Evolutionary conservation across 1,284 basidiomycete species (phyloP).

Genomic region (Kwoniella shivajii): DNA sequence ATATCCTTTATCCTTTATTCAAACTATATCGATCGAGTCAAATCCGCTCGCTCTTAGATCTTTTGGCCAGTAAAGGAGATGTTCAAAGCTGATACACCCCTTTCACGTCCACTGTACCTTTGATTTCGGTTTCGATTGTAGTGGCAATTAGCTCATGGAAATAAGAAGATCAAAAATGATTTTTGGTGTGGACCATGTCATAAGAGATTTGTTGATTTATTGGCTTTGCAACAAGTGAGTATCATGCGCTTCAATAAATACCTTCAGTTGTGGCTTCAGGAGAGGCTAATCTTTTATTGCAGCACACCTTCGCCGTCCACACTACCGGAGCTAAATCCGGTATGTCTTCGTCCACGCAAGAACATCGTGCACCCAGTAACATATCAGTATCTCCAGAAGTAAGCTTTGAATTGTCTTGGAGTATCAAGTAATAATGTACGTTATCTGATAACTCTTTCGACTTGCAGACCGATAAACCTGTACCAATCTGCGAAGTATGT

Average conservation of each 20-base stretch:
- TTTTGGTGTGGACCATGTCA: slow-evolving; percentile 1
- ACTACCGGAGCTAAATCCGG: background rate
- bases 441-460: background rate
- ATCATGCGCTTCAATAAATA: too few relatives aligned
- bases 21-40: too few relatives aligned
- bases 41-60: too few relatives aligned
- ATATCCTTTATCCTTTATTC: background rate
- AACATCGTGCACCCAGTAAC: background rate
- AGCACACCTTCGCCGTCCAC: slow-evolving; percentile 1
- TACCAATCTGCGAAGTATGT: slow-evolving; percentile 14
- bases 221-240: slow-evolving; percentile 1
- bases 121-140: too few relatives aligned
- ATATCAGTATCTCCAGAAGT: background rate
- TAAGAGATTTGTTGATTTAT: background rate
- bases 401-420: background rate
- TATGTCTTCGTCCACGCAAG: background rate
- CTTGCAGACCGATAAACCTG: background rate
- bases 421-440: background rate
- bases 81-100: background rate
- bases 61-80: background rate
- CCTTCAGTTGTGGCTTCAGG: too few relatives aligned
- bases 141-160: too few relatives aligned
- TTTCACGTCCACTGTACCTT: too few relatives aligned
- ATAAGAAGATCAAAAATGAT: background rate
- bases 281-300: background rate